Evolutionary conservation across 768 basidiomycete species (phyloP).

Genomic region (Wakefieldia striispora): DNA sequence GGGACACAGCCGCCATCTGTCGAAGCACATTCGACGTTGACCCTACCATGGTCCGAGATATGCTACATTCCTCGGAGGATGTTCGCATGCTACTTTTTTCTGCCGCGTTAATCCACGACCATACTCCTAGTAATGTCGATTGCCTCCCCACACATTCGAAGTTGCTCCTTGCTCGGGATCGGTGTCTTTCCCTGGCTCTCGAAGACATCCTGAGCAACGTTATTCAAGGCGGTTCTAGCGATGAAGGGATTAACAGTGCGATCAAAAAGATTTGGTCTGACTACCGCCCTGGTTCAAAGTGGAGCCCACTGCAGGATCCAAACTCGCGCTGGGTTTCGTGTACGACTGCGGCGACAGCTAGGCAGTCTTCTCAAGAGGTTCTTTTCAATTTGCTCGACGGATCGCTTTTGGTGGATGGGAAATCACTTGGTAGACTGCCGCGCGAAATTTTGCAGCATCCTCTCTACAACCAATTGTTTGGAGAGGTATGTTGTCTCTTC

Average conservation of each 20-base stretch:
- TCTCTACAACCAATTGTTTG: constrained; percentile 19
- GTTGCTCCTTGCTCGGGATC: constrained; percentile 31
- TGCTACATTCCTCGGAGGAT: constrained; percentile 26
- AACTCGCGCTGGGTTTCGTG: constrained; percentile 31
- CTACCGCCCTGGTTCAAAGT: constrained; percentile 26
- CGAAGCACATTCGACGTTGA: constrained; percentile 31
- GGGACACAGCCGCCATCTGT: constrained; percentile 22
- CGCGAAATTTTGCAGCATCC: constrained; percentile 8
- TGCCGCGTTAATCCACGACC: constrained; percentile 31
- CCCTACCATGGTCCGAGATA: background rate
- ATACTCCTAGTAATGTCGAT: constrained; percentile 18
- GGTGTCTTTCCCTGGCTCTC: constrained; percentile 30
- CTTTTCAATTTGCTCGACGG: constrained; percentile 21
- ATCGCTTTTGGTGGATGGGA: constrained; percentile 22
- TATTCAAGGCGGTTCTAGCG: constrained; percentile 6
- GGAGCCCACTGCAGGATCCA: constrained; percentile 18
- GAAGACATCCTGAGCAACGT: constrained; percentile 17
- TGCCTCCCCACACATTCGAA: constrained; percentile 9
- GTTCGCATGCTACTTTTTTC: constrained; percentile 33
- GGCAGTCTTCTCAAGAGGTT: constrained; percentile 7
- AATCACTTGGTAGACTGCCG: constrained; percentile 17
- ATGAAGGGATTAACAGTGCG: constrained; percentile 30
- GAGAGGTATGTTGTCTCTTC: constrained; percentile 8
- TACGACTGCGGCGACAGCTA: constrained; percentile 15
- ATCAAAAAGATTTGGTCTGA: constrained; percentile 30